Percentiles rank a stretch among this genome's conserved stretches.
Evolutionary conservation across 2,329 filamentous ascomycete species (phyloP).

Genomic region (Penicillium sclerotigenum): DNA sequence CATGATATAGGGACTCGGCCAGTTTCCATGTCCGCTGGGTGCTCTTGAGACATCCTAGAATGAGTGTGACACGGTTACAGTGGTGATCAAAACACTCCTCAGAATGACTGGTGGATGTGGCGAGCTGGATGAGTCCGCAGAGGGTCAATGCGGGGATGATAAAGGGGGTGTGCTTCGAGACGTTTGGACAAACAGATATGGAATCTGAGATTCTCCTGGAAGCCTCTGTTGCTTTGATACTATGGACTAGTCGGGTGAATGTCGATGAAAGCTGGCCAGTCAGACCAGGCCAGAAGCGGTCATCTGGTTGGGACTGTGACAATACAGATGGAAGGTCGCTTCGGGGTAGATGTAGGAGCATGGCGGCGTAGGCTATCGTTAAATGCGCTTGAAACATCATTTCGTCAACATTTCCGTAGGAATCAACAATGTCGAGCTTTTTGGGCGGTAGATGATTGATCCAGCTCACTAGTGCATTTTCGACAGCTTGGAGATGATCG

Average conservation of each 20-base stretch:
- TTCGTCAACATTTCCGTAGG: slow-evolving; percentile 71
- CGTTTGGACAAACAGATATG: slow-evolving; percentile 33
- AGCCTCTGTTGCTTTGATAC: slow-evolving; percentile 37
- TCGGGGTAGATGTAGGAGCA: slow-evolving; percentile 72
- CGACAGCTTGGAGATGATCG: slow-evolving; percentile 58
- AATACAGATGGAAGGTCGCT: slow-evolving; percentile 57
- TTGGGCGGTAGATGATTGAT: slow-evolving; percentile 67
- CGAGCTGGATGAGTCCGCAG: slow-evolving; percentile 37
- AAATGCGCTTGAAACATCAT: slow-evolving; percentile 41
- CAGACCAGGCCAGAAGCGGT: slow-evolving; percentile 27
- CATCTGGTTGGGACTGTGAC: slow-evolving; percentile 24
- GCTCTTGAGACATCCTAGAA: slow-evolving; percentile 36
- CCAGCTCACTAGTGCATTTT: slow-evolving; percentile 65
- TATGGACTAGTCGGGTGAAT: slow-evolving; percentile 34
- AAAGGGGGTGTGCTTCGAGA: slow-evolving; percentile 34
- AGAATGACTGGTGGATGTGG: slow-evolving; percentile 33
- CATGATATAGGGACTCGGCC: slow-evolving; percentile 28
- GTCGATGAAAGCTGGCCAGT: slow-evolving; percentile 31
- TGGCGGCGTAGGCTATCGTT: slow-evolving; percentile 50
- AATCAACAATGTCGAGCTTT: slow-evolving; percentile 67
- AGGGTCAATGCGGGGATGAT: slow-evolving; percentile 29
- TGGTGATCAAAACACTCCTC: slow-evolving; percentile 40
- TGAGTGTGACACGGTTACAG: slow-evolving; percentile 36
- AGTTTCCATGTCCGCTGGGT: slow-evolving; percentile 32
- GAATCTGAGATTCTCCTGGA: slow-evolving; percentile 33